phyloP scores from a whole-genome alignment of 225 moss, liverwort and hornwort species.

The Marchantia paleacea region DNA sequence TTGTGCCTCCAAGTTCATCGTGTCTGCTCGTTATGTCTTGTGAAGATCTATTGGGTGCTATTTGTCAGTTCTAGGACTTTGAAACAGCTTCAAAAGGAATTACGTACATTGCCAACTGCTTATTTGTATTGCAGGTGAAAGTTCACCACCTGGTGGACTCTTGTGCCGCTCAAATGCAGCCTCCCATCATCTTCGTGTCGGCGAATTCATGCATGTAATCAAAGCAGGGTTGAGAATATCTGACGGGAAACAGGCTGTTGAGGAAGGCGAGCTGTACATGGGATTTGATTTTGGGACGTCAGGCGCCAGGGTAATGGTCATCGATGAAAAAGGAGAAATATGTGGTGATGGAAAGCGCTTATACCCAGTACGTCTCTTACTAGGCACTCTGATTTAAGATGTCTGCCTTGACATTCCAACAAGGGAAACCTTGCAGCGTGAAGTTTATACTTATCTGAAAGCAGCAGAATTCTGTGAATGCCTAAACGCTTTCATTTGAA shows the following conservation, averaged over 20 bases:
- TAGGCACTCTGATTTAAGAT: neutral
- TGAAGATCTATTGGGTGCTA: neutral
- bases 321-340: constrained; percentile 23
- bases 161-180: neutral
- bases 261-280: constrained; percentile 23
- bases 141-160: neutral
- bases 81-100: no score
- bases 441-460: neutral
- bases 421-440: neutral
- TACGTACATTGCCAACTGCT: no score
- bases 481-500: neutral
- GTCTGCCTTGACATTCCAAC: neutral
- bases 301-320: constrained; percentile 38
- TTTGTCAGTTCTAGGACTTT: neutral
- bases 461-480: neutral
- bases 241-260: neutral
- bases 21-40: no score
- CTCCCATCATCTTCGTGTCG: neutral
- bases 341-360: constrained; percentile 29
- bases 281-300: constrained; percentile 45
- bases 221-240: neutral
- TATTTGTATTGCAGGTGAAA: neutral
- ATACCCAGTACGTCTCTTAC: constrained; percentile 22
- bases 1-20: no score
- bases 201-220: no score